A percentile compares a stretch with the other conserved stretches of the same genome.
Evolutionary conservation across 768 basidiomycete species (phyloP).

Genomic region (Collybia sordida): DNA sequence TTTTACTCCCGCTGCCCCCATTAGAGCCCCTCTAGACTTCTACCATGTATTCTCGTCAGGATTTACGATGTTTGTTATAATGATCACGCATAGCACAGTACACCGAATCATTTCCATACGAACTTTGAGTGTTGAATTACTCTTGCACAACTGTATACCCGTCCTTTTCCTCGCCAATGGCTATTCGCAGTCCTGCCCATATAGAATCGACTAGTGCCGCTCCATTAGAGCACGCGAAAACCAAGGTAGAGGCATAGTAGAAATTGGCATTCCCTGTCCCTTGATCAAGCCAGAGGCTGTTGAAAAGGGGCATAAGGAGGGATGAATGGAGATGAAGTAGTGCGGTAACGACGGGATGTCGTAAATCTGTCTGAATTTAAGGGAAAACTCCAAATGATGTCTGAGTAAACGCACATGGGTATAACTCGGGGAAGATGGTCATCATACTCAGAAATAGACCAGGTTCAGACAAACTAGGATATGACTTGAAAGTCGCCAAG

Average conservation of each 20-base stretch:
- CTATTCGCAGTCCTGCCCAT: slow-evolving; percentile 79
- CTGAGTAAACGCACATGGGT: slow-evolving; percentile 60
- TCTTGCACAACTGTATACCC: slow-evolving; percentile 62
- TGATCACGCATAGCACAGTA: too few species aligned
- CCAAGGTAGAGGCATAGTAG: slow-evolving; percentile 94
- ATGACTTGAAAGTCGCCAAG: slow-evolving; percentile 85
- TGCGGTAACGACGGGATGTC: slow-evolving; percentile 80
- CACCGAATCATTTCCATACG: too few species aligned
- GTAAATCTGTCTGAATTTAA: slow-evolving; percentile 56
- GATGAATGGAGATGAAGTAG: slow-evolving; percentile 83
- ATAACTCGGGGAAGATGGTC: slow-evolving; percentile 79
- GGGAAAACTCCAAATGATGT: neutral
- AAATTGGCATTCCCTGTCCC: slow-evolving; percentile 98
- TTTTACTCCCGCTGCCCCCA: slow-evolving; percentile 27
- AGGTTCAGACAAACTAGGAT: slow-evolving; percentile 87
- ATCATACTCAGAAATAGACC: slow-evolving; percentile 84
- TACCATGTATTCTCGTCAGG: neutral
- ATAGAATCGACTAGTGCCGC: slow-evolving; percentile 80
- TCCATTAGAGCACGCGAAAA: slow-evolving; percentile 87
- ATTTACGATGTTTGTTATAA: neutral
- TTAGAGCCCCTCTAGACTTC: slow-evolving; percentile 8
- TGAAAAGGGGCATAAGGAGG: slow-evolving; percentile 86
- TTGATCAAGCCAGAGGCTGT: slow-evolving; percentile 86
- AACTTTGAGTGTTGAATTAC: slow-evolving; percentile 23
- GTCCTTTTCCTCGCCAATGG: slow-evolving; percentile 56